Conservation (phyloP, 2,329 filamentous ascomycete species). For the Pseudogymnoascus pannorum region DNA sequence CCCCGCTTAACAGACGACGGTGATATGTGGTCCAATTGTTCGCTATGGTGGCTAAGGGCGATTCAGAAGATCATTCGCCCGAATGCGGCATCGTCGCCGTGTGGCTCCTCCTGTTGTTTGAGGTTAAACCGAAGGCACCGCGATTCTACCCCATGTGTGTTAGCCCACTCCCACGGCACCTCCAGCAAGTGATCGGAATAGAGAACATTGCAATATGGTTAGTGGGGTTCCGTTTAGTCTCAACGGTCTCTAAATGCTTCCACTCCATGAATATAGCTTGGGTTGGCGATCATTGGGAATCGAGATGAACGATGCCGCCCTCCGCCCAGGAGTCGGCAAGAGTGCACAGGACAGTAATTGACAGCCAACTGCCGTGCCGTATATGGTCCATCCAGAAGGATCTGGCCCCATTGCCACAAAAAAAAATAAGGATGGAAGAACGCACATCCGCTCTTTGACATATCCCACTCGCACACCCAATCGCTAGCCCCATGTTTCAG, state of each 20-base stretch:
- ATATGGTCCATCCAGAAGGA: not conserved
- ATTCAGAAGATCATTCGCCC: not conserved
- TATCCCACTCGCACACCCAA: not conserved
- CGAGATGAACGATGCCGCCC: not conserved
- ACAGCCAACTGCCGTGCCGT: conserved; percentile 1
- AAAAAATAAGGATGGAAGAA: not conserved
- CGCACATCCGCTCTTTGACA: not conserved
- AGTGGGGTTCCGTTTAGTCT: not conserved
- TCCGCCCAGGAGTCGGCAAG: not conserved
- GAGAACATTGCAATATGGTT: not conserved
- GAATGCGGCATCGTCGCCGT: not conserved
- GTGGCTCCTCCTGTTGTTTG: conserved; percentile 5
- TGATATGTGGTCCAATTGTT: not conserved
- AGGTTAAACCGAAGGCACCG: not conserved
- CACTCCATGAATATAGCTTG: conserved; percentile 6
- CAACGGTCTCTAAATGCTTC: not conserved
- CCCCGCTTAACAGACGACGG: not conserved
- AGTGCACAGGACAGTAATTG: not conserved
- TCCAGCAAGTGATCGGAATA: not conserved
- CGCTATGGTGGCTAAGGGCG: not conserved
- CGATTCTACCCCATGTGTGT: not conserved
- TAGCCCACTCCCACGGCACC: not conserved
- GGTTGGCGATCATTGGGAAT: not conserved
- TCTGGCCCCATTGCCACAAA: not conserved
- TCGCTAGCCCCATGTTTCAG: not conserved